A percentile compares a stretch with the other conserved stretches of the same genome.
Conservation (phyloP, 352 stramenopile genomes). For the Aphanomyces invadans region DNA sequence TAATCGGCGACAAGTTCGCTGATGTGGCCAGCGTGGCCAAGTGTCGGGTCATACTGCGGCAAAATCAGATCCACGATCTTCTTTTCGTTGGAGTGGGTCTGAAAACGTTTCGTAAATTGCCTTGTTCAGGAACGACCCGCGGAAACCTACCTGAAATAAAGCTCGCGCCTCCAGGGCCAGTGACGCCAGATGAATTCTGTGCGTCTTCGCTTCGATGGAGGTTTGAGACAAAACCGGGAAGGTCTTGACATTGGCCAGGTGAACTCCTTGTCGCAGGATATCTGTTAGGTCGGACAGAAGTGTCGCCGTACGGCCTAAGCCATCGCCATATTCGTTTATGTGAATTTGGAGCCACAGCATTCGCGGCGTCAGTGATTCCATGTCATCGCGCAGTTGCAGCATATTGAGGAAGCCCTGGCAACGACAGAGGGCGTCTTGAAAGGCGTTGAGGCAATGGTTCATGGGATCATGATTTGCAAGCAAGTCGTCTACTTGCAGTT, state of each 20-base stretch:
- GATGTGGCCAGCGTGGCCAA: slow-evolving; percentile 1
- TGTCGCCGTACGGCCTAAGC: background rate
- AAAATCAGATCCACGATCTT: slow-evolving; percentile 14
- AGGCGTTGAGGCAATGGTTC: background rate
- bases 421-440: background rate
- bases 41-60: slow-evolving; percentile 18
- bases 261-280: background rate
- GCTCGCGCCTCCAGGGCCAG: background rate
- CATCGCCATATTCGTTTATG: background rate
- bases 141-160: background rate
- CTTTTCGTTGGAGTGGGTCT: background rate
- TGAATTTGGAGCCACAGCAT: slow-evolving; percentile 19
- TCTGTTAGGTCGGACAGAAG: background rate
- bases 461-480: slow-evolving; percentile 14
- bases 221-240: background rate
- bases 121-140: too few relatives aligned
- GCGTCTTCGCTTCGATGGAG: background rate
- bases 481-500: slow-evolving; percentile 14
- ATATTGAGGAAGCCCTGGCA: background rate
- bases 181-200: background rate
- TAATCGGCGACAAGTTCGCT: slow-evolving; percentile 14
- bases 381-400: background rate
- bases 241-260: slow-evolving; percentile 4
- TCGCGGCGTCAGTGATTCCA: background rate
- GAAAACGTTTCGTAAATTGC: too few relatives aligned